Percentiles rank a stretch among this genome's conserved stretches.
Conservation (phyloP, 805 yeast species). For the Wickerhamomyces pijperi region DNA sequence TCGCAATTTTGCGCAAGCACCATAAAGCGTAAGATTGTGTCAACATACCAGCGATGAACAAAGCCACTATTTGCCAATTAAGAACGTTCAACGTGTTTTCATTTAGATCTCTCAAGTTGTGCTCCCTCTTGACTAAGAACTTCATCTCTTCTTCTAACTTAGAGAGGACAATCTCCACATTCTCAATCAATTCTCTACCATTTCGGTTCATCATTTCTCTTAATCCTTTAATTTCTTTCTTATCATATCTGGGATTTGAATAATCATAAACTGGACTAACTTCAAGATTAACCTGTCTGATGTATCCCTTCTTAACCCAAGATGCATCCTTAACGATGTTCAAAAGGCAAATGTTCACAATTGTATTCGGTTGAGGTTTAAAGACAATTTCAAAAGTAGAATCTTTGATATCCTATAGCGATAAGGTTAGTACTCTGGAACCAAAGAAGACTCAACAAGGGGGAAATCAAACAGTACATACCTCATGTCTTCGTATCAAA, state of each 20-base stretch:
- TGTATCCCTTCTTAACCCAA: conserved; percentile 20
- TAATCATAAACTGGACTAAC: background rate
- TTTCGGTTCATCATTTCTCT: background rate
- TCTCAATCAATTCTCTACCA: background rate
- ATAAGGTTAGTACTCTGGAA: no score
- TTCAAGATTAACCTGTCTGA: background rate
- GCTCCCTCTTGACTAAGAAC: conserved; percentile 7
- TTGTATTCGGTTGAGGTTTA: conserved; percentile 4
- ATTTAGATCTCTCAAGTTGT: conserved; percentile 10
- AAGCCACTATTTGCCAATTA: conserved; percentile 4
- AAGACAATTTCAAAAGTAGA: conserved; percentile 4
- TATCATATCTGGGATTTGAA: conserved; percentile 4
- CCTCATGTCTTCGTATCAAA: background rate
- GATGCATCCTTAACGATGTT: conserved; percentile 23
- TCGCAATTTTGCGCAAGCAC: conserved; percentile 3
- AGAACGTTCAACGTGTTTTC: conserved; percentile 9
- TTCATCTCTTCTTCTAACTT: conserved; percentile 3
- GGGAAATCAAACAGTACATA: no score
- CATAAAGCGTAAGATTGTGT: conserved; percentile 5
- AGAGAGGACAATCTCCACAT: conserved; percentile 1
- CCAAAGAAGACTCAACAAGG: no score
- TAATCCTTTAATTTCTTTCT: background rate
- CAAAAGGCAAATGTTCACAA: conserved; percentile 18
- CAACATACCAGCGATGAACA: conserved; percentile 6
- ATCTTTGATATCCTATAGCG: conserved; percentile 4